These are phyloP conservation scores for Penicillium sp. DNA, from an alignment of 2,329 filamentous ascomycete genomes.

Conservation along the genomic window DNA sequence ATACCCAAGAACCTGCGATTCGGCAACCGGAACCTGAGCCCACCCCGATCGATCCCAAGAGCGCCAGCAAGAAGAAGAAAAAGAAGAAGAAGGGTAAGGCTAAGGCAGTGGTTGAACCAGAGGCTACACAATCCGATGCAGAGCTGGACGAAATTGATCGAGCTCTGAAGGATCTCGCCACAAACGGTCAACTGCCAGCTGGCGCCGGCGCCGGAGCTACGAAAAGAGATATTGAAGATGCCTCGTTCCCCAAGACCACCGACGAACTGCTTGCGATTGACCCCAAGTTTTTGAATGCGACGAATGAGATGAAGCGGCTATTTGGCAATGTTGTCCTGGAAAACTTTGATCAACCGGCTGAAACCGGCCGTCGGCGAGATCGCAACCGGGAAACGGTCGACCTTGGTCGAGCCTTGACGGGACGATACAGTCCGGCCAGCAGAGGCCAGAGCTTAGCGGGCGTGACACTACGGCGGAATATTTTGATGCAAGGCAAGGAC, in stretches of 20 bases:
- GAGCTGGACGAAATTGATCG: conserved; percentile 67
- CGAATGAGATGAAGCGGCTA: conserved; percentile 84
- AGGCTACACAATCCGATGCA: conserved; percentile 22
- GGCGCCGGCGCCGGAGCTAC: conserved; percentile 24
- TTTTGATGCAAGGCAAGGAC: conserved; percentile 83
- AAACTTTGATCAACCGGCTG: conserved; percentile 55
- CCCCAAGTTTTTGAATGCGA: conserved; percentile 74
- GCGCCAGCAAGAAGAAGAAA: conserved; percentile 62
- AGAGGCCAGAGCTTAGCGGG: conserved; percentile 68
- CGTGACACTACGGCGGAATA: conserved; percentile 72
- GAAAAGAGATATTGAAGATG: conserved; percentile 40
- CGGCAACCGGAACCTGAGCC: conserved; percentile 22
- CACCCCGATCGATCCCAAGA: conserved; percentile 29
- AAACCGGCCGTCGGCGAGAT: conserved; percentile 56
- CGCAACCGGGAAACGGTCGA: conserved; percentile 51
- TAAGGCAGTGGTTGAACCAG: conserved; percentile 23
- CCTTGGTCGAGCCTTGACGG: conserved; percentile 58
- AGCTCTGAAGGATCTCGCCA: conserved; percentile 61
- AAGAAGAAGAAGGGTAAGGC: conserved; percentile 50
- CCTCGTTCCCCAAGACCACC: conserved; percentile 39
- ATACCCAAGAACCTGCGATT: conserved; percentile 31
- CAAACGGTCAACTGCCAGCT: conserved; percentile 36
- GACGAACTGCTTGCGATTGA: conserved; percentile 63
- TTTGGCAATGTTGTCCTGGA: conserved; percentile 68
- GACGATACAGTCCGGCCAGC: conserved; percentile 55